Conservation (phyloP, 495 filamentous ascomycete species). For the Mycothermus thermophilus region DNA sequence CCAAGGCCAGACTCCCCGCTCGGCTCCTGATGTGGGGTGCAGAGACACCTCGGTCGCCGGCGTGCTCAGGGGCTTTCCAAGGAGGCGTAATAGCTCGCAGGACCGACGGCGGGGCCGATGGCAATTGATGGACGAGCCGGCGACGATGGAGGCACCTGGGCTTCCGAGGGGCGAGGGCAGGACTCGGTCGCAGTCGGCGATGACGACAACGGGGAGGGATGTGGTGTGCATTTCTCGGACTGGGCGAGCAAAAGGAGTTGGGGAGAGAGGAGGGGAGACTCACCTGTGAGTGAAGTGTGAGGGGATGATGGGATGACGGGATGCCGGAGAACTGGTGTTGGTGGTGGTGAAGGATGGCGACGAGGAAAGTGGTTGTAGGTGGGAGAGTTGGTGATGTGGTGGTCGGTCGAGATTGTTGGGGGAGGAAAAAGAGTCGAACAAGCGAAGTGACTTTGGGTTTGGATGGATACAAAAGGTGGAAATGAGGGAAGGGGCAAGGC, state of each 20-base stretch:
- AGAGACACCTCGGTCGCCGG: constrained; percentile 17
- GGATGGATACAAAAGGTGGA: constrained; percentile 22
- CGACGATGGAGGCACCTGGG: constrained; percentile 6
- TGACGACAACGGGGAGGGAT: constrained; percentile 21
- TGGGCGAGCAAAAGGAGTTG: too few relatives aligned
- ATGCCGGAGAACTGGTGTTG: not conserved
- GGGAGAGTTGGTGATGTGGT: constrained; percentile 8
- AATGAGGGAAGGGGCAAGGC: constrained; percentile 27
- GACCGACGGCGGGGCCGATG: constrained; percentile 1
- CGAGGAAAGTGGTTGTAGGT: constrained; percentile 6
- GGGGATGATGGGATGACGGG: constrained; percentile 2
- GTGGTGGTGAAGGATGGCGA: constrained; percentile 1
- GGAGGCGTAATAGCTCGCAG: too few relatives aligned
- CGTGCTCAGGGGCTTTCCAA: too few relatives aligned
- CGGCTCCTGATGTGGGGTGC: constrained; percentile 20
- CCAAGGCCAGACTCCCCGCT: constrained; percentile 20
- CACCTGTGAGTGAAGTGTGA: constrained; percentile 16
- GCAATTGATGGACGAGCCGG: constrained; percentile 10
- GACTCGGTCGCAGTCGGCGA: constrained; percentile 19
- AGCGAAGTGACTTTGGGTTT: constrained; percentile 17
- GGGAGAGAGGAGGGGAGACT: constrained; percentile 10
- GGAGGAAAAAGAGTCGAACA: constrained; percentile 13
- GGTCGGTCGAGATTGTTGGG: constrained; percentile 17
- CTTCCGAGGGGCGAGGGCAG: constrained; percentile 4
- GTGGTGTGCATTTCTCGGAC: constrained; percentile 8